Percentiles rank a stretch among this genome's conserved stretches.
Evolutionary conservation across 148 eudicot genomes (phyloP).

Genomic region (Hydrangea macrophylla): DNA sequence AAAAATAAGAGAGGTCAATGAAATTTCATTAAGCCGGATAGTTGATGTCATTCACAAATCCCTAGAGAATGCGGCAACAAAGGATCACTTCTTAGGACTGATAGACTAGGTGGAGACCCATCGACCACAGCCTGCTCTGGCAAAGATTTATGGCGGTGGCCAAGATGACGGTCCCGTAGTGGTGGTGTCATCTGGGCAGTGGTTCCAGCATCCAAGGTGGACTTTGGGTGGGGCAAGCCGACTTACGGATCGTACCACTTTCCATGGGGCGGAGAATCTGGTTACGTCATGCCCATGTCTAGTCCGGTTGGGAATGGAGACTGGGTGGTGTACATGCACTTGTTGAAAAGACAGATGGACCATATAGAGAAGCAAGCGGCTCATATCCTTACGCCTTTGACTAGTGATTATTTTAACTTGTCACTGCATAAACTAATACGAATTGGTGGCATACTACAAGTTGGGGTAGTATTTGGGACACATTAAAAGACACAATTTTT

Average conservation of each 20-base stretch:
- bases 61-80: constrained; percentile 24
- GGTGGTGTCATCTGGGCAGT: constrained; percentile 50
- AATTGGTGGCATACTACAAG: no score
- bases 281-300: constrained; percentile 71
- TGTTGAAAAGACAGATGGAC: constrained; percentile 37
- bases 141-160: constrained; percentile 28
- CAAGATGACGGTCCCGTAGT: constrained; percentile 40
- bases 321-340: constrained; percentile 66
- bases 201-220: constrained; percentile 43
- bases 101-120: constrained; percentile 61
- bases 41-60: constrained; percentile 33
- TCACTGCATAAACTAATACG: no score
- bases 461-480: no score
- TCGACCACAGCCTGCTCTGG: constrained; percentile 36
- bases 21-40: constrained; percentile 28
- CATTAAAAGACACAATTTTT: no score
- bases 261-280: constrained; percentile 52
- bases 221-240: constrained; percentile 66
- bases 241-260: constrained; percentile 54
- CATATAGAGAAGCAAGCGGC: constrained; percentile 37
- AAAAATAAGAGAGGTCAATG: constrained; percentile 23
- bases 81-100: constrained; percentile 53
- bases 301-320: constrained; percentile 46
- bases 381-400: constrained; percentile 37
- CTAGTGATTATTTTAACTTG: not conserved